Conservation (phyloP, 495 filamentous ascomycete species). For the Xylaria palmicola region DNA sequence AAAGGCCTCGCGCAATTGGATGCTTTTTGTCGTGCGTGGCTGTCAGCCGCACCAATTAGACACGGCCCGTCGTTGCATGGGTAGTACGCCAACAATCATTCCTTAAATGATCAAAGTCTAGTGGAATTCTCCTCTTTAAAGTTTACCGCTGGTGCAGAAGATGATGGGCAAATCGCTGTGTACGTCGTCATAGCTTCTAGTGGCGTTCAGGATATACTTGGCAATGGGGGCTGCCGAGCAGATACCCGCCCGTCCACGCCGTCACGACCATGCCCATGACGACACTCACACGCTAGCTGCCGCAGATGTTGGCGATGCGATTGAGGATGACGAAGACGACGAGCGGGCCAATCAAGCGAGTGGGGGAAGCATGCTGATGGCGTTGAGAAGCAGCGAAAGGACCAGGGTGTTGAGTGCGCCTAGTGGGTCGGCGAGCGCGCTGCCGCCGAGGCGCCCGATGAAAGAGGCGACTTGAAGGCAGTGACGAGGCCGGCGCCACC, state of each 20-base stretch:
- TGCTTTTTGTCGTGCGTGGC: too few relatives aligned
- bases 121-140: too few relatives aligned
- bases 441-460: constrained; percentile 50
- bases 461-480: constrained; percentile 55
- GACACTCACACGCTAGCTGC: constrained; percentile 49
- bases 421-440: constrained; percentile 47
- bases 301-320: constrained; percentile 56
- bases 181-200: constrained; percentile 38
- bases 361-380: constrained; percentile 54
- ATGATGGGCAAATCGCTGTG: constrained; percentile 56
- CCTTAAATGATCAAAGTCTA: too few relatives aligned
- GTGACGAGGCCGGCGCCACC: constrained; percentile 54
- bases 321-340: constrained; percentile 54
- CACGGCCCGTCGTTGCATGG: too few relatives aligned
- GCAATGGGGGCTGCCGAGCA: constrained; percentile 59
- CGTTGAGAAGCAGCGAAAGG: constrained; percentile 37
- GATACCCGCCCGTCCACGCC: constrained; percentile 58
- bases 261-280: constrained; percentile 62
- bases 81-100: too few relatives aligned
- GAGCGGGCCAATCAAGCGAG: constrained; percentile 48
- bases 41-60: too few relatives aligned
- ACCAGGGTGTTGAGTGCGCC: constrained; percentile 52
- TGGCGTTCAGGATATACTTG: constrained; percentile 45
- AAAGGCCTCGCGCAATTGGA: too few relatives aligned
- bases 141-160: constrained; percentile 54